A percentile compares a stretch with the other conserved stretches of the same genome.
Evolutionary conservation across 805 yeast species (phyloP).

Genomic region (Candida golubevii): DNA sequence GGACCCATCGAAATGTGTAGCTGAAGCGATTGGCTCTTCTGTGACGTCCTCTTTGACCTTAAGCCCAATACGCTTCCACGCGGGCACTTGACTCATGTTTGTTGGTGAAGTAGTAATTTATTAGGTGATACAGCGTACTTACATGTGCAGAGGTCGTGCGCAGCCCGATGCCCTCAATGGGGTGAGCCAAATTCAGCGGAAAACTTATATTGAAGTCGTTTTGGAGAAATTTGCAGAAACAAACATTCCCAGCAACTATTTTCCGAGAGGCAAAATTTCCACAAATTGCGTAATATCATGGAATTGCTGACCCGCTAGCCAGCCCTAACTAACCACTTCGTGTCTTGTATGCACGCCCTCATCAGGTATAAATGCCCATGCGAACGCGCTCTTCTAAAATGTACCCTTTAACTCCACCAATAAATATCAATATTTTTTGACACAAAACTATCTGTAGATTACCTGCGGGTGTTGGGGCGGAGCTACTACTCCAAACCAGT

Average conservation of each 20-base stretch:
- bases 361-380: not conserved
- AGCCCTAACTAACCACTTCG: too few relatives aligned
- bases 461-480: conserved; percentile 15
- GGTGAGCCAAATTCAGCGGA: too few relatives aligned
- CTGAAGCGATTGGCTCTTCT: conserved; percentile 42
- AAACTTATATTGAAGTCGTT: too few relatives aligned
- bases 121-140: not conserved
- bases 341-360: not conserved
- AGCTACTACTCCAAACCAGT: conserved; percentile 10
- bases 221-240: too few relatives aligned
- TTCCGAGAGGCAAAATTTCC: too few relatives aligned
- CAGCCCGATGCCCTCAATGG: conserved; percentile 8
- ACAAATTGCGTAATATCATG: too few relatives aligned
- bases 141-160: conserved; percentile 10
- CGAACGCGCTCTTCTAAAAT: not conserved
- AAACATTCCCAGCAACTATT: too few relatives aligned
- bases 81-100: conserved; percentile 47
- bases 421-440: conserved; percentile 1
- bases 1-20: conserved; percentile 43
- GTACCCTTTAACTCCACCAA: not conserved
- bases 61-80: conserved; percentile 79
- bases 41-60: conserved; percentile 47
- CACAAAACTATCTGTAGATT: conserved; percentile 5
- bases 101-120: not conserved
- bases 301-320: too few relatives aligned